Conservation (phyloP, 352 stramenopile genomes). For the Pilasporangium apinafurcum region DNA sequence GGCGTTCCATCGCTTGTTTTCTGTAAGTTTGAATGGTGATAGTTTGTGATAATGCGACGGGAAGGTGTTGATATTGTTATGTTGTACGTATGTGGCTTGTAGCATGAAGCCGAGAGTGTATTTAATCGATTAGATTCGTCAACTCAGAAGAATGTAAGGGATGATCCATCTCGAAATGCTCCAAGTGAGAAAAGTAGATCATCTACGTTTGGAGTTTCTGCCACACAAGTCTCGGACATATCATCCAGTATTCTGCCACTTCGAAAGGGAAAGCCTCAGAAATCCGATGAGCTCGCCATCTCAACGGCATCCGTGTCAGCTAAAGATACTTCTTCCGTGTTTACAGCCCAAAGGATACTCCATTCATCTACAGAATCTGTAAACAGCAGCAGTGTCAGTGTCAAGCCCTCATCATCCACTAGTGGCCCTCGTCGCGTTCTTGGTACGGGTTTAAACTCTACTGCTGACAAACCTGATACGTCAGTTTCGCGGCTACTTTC, state of each 20-base stretch:
- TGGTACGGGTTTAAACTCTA: conserved; percentile 1
- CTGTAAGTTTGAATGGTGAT: conserved; percentile 14
- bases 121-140: conserved; percentile 58
- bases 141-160: conserved; percentile 51
- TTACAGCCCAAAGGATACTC: conserved; percentile 12
- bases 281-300: not conserved
- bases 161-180: conserved; percentile 27
- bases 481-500: conserved; percentile 24
- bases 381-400: not conserved
- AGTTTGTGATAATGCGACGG: not conserved
- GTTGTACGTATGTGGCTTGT: no score
- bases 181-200: not conserved
- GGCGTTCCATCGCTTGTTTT: conserved; percentile 63
- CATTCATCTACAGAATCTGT: conserved; percentile 2
- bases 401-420: not conserved
- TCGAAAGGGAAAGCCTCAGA: not conserved
- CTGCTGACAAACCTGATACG: not conserved
- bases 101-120: conserved; percentile 46
- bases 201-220: no score
- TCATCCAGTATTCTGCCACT: not conserved
- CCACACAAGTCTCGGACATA: no score
- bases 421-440: conserved; percentile 21
- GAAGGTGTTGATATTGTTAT: no score
- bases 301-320: not conserved
- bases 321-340: not conserved